Conservation (phyloP, 1,139 yeast genomes). For the Spathaspora jeffriesii region DNA sequence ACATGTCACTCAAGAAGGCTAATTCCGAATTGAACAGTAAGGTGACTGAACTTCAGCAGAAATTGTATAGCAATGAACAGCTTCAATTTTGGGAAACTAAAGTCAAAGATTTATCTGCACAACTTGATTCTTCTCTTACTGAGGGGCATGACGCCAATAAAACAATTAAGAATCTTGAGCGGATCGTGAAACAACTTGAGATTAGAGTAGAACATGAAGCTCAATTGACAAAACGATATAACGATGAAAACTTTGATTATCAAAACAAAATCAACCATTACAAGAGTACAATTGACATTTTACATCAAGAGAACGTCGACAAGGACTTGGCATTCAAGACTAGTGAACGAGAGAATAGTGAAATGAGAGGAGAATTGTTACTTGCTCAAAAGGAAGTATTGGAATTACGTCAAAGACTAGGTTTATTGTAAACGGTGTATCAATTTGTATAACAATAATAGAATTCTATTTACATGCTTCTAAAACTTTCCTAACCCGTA, state of each 20-base stretch:
- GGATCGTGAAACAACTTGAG: conserved; percentile 36
- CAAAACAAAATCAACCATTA: conserved; percentile 43
- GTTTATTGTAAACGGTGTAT: conserved; percentile 10
- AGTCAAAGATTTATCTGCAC: conserved; percentile 28
- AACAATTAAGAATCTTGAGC: conserved; percentile 29
- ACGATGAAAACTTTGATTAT: conserved; percentile 48
- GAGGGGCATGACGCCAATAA: conserved; percentile 35
- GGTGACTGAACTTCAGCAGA: conserved; percentile 37
- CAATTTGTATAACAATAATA: neutral
- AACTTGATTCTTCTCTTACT: conserved; percentile 30
- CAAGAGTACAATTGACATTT: conserved; percentile 33
- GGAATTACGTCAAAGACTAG: conserved; percentile 53
- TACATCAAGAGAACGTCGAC: conserved; percentile 41
- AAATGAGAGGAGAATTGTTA: conserved; percentile 53
- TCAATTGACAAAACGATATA: conserved; percentile 40
- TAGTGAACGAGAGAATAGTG: conserved; percentile 39
- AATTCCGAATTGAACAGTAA: conserved; percentile 36
- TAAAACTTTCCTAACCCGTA: conserved; percentile 71
- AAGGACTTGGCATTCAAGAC: conserved; percentile 37
- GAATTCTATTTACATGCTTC: conserved; percentile 1
- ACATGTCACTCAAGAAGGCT: conserved; percentile 38
- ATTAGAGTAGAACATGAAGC: conserved; percentile 38
- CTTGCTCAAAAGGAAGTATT: conserved; percentile 65
- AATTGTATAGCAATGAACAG: conserved; percentile 46
- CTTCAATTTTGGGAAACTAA: conserved; percentile 47